Evolutionary conservation across 2,329 filamentous ascomycete species (phyloP).

Genomic region (Cercospora nicotianae): DNA sequence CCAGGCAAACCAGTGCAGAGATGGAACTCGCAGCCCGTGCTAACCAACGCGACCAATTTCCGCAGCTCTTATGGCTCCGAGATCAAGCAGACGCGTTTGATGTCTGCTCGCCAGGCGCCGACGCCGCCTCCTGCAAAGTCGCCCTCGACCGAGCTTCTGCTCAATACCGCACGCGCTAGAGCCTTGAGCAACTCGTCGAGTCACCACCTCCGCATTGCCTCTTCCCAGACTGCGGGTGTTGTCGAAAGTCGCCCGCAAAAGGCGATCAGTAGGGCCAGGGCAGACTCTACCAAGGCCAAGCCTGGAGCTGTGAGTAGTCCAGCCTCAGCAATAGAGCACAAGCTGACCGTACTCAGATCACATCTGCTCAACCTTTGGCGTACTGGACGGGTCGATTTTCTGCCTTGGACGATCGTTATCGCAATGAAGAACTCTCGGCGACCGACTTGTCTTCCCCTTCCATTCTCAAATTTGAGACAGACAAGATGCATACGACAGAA

Average conservation of each 20-base stretch:
- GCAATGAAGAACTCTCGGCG: conserved; percentile 44
- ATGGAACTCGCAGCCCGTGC: conserved; percentile 38
- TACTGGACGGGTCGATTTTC: conserved; percentile 66
- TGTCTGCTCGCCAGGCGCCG: conserved; percentile 34
- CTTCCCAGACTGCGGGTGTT: conserved; percentile 8
- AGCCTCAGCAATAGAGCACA: not conserved
- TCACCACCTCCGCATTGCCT: conserved; percentile 9
- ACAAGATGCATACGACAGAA: conserved; percentile 35
- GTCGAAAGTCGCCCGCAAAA: not conserved
- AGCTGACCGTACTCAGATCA: conserved; percentile 19
- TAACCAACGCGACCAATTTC: conserved; percentile 31
- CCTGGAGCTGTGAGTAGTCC: conserved; percentile 14
- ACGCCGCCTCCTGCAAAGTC: conserved; percentile 32
- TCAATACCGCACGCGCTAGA: conserved; percentile 13
- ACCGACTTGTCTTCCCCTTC: conserved; percentile 36
- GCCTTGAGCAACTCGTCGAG: conserved; percentile 13
- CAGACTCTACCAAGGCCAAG: conserved; percentile 7
- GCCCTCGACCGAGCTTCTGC: conserved; percentile 21
- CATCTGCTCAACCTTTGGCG: conserved; percentile 41
- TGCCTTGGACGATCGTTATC: conserved; percentile 57
- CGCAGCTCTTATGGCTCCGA: conserved; percentile 29
- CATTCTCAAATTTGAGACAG: conserved; percentile 25
- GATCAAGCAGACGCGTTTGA: conserved; percentile 36
- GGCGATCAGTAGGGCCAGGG: conserved; percentile 6
- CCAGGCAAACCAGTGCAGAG: conserved; percentile 31